These are phyloP conservation scores for Luzula sylvatica DNA, from an alignment of 176 grass and related monocot genomes.

Conservation along the genomic window DNA sequence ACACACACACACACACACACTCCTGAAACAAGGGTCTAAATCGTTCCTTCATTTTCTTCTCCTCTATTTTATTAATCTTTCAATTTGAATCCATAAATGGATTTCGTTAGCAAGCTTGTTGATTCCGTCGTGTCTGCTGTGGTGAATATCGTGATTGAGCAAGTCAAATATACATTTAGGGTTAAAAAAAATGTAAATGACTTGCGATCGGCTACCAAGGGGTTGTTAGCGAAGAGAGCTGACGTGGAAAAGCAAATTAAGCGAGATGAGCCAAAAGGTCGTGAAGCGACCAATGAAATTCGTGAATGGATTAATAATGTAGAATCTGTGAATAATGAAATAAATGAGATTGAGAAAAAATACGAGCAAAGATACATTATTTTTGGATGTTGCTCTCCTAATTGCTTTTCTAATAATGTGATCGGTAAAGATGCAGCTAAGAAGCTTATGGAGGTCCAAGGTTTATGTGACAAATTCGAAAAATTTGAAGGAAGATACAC, in stretches of 20 bases:
- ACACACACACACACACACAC: no score
- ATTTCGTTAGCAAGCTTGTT: no score
- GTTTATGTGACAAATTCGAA: not conserved
- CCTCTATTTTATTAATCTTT: no score
- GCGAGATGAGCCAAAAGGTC: not conserved
- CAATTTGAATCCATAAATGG: no score
- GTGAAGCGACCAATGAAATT: not conserved
- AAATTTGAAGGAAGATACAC: not conserved
- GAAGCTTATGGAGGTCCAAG: constrained; percentile 3
- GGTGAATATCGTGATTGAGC: not conserved
- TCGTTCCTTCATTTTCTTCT: no score
- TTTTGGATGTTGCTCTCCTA: not conserved
- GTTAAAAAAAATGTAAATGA: not conserved
- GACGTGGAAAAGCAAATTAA: not conserved
- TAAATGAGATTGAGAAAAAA: not conserved
- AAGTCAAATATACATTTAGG: not conserved
- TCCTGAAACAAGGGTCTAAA: no score
- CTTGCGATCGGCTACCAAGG: not conserved
- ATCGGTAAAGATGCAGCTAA: not conserved
- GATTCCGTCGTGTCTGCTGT: no score
- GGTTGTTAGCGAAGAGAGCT: not conserved
- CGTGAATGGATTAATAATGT: not conserved
- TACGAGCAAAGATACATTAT: not conserved
- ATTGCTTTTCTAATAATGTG: not conserved
- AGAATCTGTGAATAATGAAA: not conserved